Base-by-base conservation (phyloP, 2,329 filamentous ascomycete genomes). In the Fusarium sp. region DNA sequence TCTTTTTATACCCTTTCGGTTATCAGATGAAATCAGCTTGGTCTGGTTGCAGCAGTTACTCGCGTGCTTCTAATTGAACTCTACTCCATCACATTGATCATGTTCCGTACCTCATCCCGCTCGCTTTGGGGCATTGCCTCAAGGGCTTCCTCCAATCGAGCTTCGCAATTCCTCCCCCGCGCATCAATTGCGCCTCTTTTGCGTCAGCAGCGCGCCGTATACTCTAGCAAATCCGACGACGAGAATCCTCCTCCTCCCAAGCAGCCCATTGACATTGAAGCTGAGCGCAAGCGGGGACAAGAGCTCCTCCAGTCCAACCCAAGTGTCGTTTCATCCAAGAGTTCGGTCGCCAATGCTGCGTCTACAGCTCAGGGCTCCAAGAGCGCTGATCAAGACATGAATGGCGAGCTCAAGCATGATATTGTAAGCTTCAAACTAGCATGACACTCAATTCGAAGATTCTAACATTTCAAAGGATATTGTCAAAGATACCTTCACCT, bases 401-500 rank as follows among this genome's bases (percentile, higher is more conserved):
- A 60, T 3, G 76, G 78, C 4, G 82, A 80, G 10, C 61, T 89
- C 1, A 82, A 82, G 58, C 78, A 84, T 33, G 87, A 89, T 52
- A 78, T 93, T 78, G 92, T 93, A 85, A 45, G 87, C 83, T 58
- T 14, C 25, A 16, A 5, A 4, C 7, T 4, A n/a, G 5, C 11
- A 5, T 4, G 10, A n/a, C 7, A 3, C 4, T 29, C 3, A 7
- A n/a, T 37, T n/a, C 16, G 5, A 27, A 44, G 5, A 19, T n/a
- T 7, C 66, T 76, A 60, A 74, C 46, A 4, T 3, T 29, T 31
- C 5, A 1, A 10, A 93, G 89, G 83, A 87, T 78, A 87, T 88
- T 14, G 87, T 94, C 78, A 90, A 89, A 76, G 90, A 93, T 19
- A 92, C 92, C 2, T 92, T 94, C 78, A 87, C 86, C 25, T 85